A percentile compares a stretch with the other conserved stretches of the same genome.
Evolutionary conservation across 2,329 filamentous ascomycete species (phyloP).

Genomic region (Cladosporium colombiae): DNA sequence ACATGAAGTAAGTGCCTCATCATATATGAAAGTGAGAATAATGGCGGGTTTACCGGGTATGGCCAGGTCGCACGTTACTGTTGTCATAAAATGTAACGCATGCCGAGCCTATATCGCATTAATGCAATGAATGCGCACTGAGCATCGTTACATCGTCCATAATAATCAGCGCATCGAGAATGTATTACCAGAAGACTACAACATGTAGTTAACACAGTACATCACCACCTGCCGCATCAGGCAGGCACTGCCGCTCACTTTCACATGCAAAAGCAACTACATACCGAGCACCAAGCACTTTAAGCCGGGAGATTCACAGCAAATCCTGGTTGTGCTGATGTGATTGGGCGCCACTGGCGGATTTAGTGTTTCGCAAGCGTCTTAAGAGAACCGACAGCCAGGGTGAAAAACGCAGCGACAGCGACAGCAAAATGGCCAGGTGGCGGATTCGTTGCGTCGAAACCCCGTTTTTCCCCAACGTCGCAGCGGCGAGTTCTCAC

Average conservation of each 20-base stretch:
- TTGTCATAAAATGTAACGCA: not conserved
- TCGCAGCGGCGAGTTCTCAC: not conserved
- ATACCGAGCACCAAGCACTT: conserved; percentile 2
- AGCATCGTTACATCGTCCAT: not conserved
- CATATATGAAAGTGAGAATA: not conserved
- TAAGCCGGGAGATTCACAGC: not conserved
- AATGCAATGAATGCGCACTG: too few relatives aligned
- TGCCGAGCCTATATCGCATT: not conserved
- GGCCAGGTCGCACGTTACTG: not conserved
- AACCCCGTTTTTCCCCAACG: conserved; percentile 4
- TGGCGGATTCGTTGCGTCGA: conserved; percentile 6
- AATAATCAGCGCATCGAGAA: not conserved
- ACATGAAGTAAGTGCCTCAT: not conserved
- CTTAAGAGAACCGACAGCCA: conserved; percentile 9
- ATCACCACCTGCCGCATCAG: not conserved
- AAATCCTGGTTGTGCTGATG: not conserved
- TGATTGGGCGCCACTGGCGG: conserved; percentile 13
- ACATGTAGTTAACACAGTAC: not conserved
- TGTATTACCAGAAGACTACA: not conserved
- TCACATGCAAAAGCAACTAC: conserved; percentile 9
- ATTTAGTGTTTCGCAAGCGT: conserved; percentile 18
- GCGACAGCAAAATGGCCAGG: not conserved
- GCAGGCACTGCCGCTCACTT: not conserved
- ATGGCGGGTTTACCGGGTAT: not conserved
- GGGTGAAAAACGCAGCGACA: conserved; percentile 3